A percentile compares a stretch with the other conserved stretches of the same genome.
These are phyloP conservation scores for Lachancea quebecensis DNA, from an alignment of 805 yeast genomes.

Conservation along the genomic window DNA sequence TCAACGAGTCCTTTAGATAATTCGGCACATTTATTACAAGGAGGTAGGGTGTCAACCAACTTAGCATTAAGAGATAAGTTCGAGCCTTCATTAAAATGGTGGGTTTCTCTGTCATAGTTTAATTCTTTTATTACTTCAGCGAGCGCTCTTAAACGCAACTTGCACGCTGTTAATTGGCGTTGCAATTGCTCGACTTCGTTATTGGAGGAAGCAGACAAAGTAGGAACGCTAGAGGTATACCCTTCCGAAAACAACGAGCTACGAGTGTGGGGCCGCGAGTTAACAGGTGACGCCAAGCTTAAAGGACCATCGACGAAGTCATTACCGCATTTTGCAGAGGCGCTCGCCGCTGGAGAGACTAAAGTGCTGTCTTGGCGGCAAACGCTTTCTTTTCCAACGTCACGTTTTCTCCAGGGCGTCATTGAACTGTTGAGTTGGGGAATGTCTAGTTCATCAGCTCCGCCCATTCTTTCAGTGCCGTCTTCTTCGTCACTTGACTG, in stretches of 20 bases:
- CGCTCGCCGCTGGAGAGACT: no score
- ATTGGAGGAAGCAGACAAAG: slow-evolving; percentile 11
- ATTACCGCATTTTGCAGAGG: neutral
- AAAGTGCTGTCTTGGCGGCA: no score
- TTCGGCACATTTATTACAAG: slow-evolving; percentile 9
- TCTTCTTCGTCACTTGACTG: no score
- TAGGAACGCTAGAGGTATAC: slow-evolving; percentile 4
- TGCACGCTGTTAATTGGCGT: slow-evolving; percentile 37
- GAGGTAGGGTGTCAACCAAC: slow-evolving; percentile 14
- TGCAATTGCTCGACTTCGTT: slow-evolving; percentile 35
- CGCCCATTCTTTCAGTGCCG: neutral
- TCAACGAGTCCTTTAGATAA: slow-evolving; percentile 22
- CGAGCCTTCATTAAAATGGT: neutral
- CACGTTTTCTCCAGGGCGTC: slow-evolving; percentile 33
- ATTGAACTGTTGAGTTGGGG: slow-evolving; percentile 32
- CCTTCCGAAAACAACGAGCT: slow-evolving; percentile 17
- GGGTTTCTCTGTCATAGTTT: slow-evolving; percentile 5
- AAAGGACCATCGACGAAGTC: neutral
- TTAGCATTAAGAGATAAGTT: slow-evolving; percentile 20
- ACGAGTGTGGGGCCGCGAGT: slow-evolving; percentile 14
- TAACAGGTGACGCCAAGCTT: slow-evolving; percentile 15
- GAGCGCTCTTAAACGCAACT: slow-evolving; percentile 31
- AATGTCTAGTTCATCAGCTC: neutral
- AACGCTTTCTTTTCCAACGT: neutral
- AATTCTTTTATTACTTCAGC: slow-evolving; percentile 28